Evolutionary conservation across 352 stramenopile genomes (phyloP).

Genomic region (Phytophthora palmivora): DNA sequence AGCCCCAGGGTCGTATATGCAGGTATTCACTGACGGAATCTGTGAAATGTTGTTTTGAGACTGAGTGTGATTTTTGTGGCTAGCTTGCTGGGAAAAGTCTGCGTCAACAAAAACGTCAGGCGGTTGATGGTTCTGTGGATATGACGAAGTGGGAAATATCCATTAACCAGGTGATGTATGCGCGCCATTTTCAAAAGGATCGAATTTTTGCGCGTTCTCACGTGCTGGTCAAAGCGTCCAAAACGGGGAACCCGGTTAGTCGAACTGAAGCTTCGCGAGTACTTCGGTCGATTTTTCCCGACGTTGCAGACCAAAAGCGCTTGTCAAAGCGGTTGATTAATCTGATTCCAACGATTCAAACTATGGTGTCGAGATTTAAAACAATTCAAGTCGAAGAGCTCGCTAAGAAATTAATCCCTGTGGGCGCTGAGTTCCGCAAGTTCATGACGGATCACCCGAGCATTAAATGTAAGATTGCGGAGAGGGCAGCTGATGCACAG

Average conservation of each 20-base stretch:
- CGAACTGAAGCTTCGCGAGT: constrained; percentile 51
- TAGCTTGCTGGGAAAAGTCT: constrained; percentile 65
- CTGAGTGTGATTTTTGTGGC: constrained; percentile 5
- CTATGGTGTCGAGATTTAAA: constrained; percentile 52
- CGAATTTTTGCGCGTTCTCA: constrained; percentile 46
- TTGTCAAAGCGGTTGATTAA: constrained; percentile 67
- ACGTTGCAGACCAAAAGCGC: constrained; percentile 37
- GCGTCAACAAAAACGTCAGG: constrained; percentile 32
- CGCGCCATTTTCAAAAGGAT: constrained; percentile 45
- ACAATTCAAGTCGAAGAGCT: constrained; percentile 43
- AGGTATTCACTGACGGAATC: constrained; percentile 38
- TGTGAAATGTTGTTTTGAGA: background rate
- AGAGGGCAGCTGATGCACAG: constrained; percentile 9
- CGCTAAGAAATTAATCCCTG: constrained; percentile 37
- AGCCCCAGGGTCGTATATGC: constrained; percentile 49
- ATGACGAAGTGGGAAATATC: constrained; percentile 34
- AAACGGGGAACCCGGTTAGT: constrained; percentile 37
- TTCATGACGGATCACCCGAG: constrained; percentile 50
- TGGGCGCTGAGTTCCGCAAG: constrained; percentile 45
- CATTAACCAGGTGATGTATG: constrained; percentile 76
- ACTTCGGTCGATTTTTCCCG: constrained; percentile 54
- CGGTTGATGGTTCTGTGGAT: background rate
- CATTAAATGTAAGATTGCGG: constrained; percentile 38
- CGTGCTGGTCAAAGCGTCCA: constrained; percentile 40
- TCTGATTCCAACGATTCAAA: constrained; percentile 65